Base-by-base conservation (phyloP, 208 protist genomes). In the Histomonas meleagridis region DNA sequence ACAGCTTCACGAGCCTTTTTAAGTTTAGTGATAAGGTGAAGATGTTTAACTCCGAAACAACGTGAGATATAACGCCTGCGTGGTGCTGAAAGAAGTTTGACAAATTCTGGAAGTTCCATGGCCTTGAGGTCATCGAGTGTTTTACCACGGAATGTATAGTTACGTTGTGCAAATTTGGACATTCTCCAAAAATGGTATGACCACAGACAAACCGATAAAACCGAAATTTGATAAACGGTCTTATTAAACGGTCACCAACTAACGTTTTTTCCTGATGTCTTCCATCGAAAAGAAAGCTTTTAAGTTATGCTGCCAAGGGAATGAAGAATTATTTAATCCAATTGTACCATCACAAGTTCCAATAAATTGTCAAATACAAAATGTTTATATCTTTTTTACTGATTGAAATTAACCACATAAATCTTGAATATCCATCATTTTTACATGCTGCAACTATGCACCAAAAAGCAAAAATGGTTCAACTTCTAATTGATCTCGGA, bases 391-490 rank as follows among this genome's bases (percentile, higher is more conserved):
- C 21, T 46, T 49, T 46, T 55, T 86, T 55, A 5, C 76, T 3
- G 14, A 86, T 43, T 86, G 76, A 86, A 86, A 57, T 86, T 35
- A 86, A 86, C 16, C 38, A 48, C 14, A 12, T 86, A 0, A 51
- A 57, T 9, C 76, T 86, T 53, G 76, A 86, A 55, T 55, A 86
- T 38, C 76, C 76, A 55, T 86, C 76, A 40, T 86, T 86, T 46
- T 46, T 86, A n/a, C 76, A 86, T 35, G 43, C 40, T 38, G 76
- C 76, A 38, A 48, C 76, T 35, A 46, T 46, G 18, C 76, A 86
- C 32, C 40, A 48, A 86, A 32, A 43, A 46, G 76, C 51, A 28
- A 86, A 86, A 49, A 86, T 86, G 40, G 76, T 46, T 21, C 21
- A 43, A 16, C 76, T 86, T 55, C 10, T 86, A 55, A 86, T 86